Conservation (phyloP, 2,329 filamentous ascomycete genomes). For the Fusarium falciforme region DNA sequence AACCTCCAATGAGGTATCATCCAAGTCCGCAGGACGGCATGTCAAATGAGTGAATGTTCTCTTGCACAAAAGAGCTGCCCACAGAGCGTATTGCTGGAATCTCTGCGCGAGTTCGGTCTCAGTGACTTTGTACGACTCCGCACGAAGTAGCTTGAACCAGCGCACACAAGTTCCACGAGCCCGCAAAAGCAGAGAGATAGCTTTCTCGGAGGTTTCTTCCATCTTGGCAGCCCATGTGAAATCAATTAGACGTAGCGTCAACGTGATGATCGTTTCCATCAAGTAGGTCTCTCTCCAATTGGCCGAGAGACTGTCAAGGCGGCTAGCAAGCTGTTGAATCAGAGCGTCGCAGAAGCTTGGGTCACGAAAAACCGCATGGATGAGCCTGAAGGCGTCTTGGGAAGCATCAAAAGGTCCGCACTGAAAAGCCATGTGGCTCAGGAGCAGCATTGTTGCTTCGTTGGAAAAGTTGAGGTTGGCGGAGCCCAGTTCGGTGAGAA, state of each 20-base stretch:
- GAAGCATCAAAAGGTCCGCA: slow-evolving; percentile 58
- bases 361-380: slow-evolving; percentile 64
- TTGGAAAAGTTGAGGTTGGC: slow-evolving; percentile 71
- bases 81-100: slow-evolving; percentile 58
- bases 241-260: slow-evolving; percentile 57
- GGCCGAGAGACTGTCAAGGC: slow-evolving; percentile 57
- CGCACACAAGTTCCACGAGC: slow-evolving; percentile 51
- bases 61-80: slow-evolving; percentile 67
- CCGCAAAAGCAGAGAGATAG: slow-evolving; percentile 14
- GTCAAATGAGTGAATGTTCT: slow-evolving; percentile 46
- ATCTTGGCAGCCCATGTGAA: slow-evolving; percentile 15
- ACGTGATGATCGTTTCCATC: slow-evolving; percentile 68
- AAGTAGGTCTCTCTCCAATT: slow-evolving; percentile 71
- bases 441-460: slow-evolving; percentile 60
- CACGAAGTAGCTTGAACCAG: slow-evolving; percentile 63
- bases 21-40: neutral
- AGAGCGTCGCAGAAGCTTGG: slow-evolving; percentile 60
- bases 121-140: slow-evolving; percentile 54
- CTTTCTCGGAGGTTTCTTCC: neutral
- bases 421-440: slow-evolving; percentile 65
- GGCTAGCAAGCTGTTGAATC: slow-evolving; percentile 56
- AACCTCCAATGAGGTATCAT: slow-evolving; percentile 19
- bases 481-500: slow-evolving; percentile 62
- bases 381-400: slow-evolving; percentile 50
- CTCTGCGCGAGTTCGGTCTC: slow-evolving; percentile 53